These are phyloP conservation scores for Striga hermonthica DNA, from an alignment of 305 asterid genomes.

Conservation along the genomic window DNA sequence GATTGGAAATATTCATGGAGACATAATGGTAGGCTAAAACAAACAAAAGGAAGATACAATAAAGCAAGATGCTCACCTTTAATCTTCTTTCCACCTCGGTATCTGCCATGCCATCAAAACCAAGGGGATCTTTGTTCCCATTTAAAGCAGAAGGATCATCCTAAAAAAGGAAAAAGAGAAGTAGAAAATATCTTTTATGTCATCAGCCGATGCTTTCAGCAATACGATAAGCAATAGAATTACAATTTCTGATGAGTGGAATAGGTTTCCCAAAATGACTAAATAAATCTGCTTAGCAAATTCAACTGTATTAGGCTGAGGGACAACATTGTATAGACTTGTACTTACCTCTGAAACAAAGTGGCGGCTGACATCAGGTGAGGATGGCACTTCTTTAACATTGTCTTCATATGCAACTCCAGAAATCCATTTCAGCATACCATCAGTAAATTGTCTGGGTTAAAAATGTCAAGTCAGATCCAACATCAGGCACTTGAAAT, in stretches of 20 bases:
- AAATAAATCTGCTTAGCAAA: conserved; percentile 10
- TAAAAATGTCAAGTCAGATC: conserved; percentile 36
- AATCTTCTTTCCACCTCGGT: conserved; percentile 86
- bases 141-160: conserved; percentile 68
- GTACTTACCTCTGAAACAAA: conserved; percentile 72
- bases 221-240: conserved; percentile 6
- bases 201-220: not conserved
- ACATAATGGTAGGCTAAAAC: conserved; percentile 1
- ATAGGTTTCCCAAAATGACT: conserved; percentile 16
- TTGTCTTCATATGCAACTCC: conserved; percentile 85
- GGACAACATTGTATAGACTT: conserved; percentile 28
- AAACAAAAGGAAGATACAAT: conserved; percentile 24
- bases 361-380: conserved; percentile 90
- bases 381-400: conserved; percentile 48
- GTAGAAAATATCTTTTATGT: not conserved
- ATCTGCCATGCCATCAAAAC: conserved; percentile 86
- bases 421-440: conserved; percentile 64
- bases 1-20: not conserved
- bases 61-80: conserved; percentile 52
- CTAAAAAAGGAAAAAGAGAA: conserved; percentile 41
- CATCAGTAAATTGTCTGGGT: conserved; percentile 86
- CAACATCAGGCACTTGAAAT: conserved; percentile 28
- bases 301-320: conserved; percentile 11
- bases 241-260: not conserved
- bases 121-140: conserved; percentile 67